Base-by-base conservation (phyloP, 805 yeast genomes). In the Cyberlindnera misumaiensis region DNA sequence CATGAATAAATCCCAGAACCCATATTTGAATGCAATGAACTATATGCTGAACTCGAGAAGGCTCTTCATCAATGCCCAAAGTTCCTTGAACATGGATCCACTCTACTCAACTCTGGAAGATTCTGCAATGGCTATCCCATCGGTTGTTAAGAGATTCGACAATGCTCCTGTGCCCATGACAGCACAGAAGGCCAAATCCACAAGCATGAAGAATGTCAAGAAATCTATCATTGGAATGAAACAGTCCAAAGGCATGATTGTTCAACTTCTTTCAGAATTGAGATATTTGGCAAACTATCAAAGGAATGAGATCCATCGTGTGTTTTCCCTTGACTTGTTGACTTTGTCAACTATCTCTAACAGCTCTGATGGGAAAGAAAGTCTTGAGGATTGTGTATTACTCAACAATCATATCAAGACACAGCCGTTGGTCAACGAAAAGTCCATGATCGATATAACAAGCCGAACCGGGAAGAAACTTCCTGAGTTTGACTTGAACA, bases 121-220 rank as follows among this genome's bases (percentile, higher is more conserved):
- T 28, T 70, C 79, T 1, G 75, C 72, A 0, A 52, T 72, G 38
- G 65, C 73, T 0, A 52, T 69, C 9, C 76, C 78, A 0, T 60
- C 70, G 24, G 47, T 46, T 29, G 39, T 52, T 32, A 28, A 38
- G 25, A 40, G 42, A 22, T 28, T 14, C 3, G 39, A 34, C 14
- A 7, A 16, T 5, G 15, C 20, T 3, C 22, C 35, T 8, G 25
- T 43, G 12, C 35, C 42, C 5, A 44, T 39, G 13, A 15, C 16
- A 5, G 26, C 42, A 3, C 41, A 48, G 5, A 48, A 44, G 18
- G 25, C 25, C n/a, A 52, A 44, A 16, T 25, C 50, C 2, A 55
- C 48, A 29, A 50, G 44, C 29, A 14, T 41, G 30, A 48, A 39
- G 35, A 55, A 52, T 27, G 44, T 51, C 9, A 53, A 49, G 34